These are phyloP conservation scores for Globisporangium spiculum DNA, from an alignment of 352 stramenopile genomes.

Conservation along the genomic window DNA sequence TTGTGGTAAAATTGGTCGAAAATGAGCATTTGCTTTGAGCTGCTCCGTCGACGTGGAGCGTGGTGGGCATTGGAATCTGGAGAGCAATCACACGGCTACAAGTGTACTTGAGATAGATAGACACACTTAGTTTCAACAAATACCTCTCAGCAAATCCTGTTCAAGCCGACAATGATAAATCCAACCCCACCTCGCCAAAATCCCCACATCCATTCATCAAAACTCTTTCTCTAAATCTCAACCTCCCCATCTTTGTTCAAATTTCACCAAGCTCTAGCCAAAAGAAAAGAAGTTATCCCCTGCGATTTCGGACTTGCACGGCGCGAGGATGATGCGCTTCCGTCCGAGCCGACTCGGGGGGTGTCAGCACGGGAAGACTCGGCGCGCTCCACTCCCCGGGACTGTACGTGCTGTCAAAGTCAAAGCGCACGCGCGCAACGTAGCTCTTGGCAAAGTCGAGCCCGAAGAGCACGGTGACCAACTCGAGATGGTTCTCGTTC, in stretches of 20 bases:
- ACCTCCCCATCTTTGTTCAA: neutral
- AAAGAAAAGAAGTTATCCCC: neutral
- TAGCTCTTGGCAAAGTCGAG: slow-evolving; percentile 77
- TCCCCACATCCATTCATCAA: neutral
- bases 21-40: too few species aligned
- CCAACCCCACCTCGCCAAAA: too few species aligned
- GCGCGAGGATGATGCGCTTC: neutral
- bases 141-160: too few species aligned
- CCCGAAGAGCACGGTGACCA: slow-evolving; percentile 61
- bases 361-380: slow-evolving; percentile 46
- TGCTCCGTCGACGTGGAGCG: too few species aligned
- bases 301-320: slow-evolving; percentile 3
- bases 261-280: neutral
- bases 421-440: slow-evolving; percentile 68
- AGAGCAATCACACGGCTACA: too few species aligned
- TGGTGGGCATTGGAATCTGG: too few species aligned
- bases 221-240: neutral
- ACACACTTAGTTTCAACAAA: too few species aligned
- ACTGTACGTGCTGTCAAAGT: slow-evolving; percentile 44
- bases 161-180: too few species aligned
- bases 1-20: too few species aligned
- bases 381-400: slow-evolving; percentile 59
- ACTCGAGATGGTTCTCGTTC: slow-evolving; percentile 47
- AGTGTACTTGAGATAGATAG: too few species aligned
- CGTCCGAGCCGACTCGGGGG: slow-evolving; percentile 19